Percentiles rank a stretch among this genome's conserved stretches.
Evolutionary conservation across 1,284 basidiomycete species (phyloP).

Genomic region (Waitea zeae): DNA sequence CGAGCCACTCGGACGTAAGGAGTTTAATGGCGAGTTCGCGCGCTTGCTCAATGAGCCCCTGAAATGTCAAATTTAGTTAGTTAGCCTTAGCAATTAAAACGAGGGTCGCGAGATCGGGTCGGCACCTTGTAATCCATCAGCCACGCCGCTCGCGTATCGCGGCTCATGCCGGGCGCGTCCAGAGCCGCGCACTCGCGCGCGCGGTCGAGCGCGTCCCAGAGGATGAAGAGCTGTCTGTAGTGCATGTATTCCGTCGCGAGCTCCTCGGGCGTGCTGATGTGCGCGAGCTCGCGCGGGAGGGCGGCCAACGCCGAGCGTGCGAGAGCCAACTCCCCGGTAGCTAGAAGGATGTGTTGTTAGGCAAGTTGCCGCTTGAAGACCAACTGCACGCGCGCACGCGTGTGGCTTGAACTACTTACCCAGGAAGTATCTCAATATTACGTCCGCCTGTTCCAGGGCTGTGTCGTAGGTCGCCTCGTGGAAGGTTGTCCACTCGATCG

Average conservation of each 20-base stretch:
- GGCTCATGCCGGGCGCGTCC: conserved; percentile 32
- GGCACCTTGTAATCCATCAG: conserved; percentile 42
- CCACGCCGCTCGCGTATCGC: conserved; percentile 44
- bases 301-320: conserved; percentile 48
- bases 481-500: conserved; percentile 90
- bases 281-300: conserved; percentile 48
- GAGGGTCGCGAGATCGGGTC: too few species aligned
- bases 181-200: conserved; percentile 38
- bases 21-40: conserved; percentile 43
- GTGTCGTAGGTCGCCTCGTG: conserved; percentile 55
- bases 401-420: conserved; percentile 28
- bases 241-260: conserved; percentile 53
- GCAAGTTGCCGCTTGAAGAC: too few species aligned
- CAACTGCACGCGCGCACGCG: background rate
- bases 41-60: conserved; percentile 41
- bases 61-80: conserved; percentile 1
- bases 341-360: too few species aligned
- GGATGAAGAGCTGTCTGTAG: conserved; percentile 55
- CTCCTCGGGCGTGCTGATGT: conserved; percentile 41
- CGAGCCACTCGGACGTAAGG: conserved; percentile 63
- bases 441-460: conserved; percentile 72
- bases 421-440: conserved; percentile 76
- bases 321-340: conserved; percentile 53
- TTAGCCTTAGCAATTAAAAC: background rate
- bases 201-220: conserved; percentile 44